Evolutionary conservation across 75 land plant species (phyloP).

Genomic region (Azolla pinnata): DNA sequence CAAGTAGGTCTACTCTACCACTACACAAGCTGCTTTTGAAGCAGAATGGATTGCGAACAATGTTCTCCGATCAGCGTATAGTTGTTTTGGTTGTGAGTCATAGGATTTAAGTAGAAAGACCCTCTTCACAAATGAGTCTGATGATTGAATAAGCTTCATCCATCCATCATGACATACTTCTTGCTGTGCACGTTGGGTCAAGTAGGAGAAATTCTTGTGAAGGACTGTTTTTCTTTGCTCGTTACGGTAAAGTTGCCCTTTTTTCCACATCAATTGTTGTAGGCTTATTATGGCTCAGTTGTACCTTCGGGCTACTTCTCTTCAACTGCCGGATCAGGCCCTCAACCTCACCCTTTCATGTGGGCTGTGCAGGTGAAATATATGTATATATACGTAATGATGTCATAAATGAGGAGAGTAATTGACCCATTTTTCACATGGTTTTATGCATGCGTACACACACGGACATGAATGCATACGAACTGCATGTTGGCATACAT

Average conservation of each 20-base stretch:
- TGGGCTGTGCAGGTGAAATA: constrained; percentile 81
- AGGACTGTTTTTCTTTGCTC: neutral
- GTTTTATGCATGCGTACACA: too few species aligned
- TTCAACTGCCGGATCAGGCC: constrained; percentile 39
- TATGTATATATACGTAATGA: too few species aligned
- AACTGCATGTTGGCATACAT: too few species aligned
- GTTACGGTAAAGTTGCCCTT: neutral
- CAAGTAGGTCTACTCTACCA: too few species aligned
- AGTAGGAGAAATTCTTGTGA: neutral
- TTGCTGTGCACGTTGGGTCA: neutral
- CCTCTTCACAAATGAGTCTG: neutral
- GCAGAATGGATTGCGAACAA: too few species aligned
- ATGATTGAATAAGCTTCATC: neutral
- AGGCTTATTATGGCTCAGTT: constrained; percentile 50
- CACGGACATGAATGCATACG: too few species aligned
- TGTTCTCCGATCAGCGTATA: too few species aligned
- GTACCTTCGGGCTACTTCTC: constrained; percentile 61
- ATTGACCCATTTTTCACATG: too few species aligned
- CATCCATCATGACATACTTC: neutral
- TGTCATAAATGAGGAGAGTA: too few species aligned
- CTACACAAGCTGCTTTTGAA: too few species aligned
- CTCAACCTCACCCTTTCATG: constrained; percentile 69
- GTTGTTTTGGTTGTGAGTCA: too few species aligned
- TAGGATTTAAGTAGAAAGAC: too few species aligned
- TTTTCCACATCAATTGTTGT: neutral